phyloP scores from a whole-genome alignment of 2,329 filamentous ascomycete species.

The Ceratocystis ficicola region DNA sequence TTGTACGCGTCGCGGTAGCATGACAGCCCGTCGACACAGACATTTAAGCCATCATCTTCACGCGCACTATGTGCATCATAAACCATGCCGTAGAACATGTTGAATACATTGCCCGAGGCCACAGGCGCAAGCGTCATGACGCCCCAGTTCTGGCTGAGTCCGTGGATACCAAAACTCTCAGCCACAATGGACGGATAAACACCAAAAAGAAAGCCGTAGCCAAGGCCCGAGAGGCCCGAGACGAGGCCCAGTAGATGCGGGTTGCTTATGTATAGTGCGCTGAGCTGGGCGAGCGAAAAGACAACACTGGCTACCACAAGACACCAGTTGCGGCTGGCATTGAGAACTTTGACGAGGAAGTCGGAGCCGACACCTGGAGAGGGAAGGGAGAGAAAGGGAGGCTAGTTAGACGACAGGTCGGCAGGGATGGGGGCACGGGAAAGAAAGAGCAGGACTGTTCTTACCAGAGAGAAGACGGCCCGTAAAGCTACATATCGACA shows the following conservation, averaged over 20 bases:
- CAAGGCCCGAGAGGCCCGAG: conserved; percentile 72
- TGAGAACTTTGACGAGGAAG: conserved; percentile 67
- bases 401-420: neutral
- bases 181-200: conserved; percentile 83
- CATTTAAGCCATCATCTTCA: conserved; percentile 54
- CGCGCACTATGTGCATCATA: conserved; percentile 70
- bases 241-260: conserved; percentile 66
- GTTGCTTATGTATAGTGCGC: conserved; percentile 61
- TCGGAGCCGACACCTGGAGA: conserved; percentile 71
- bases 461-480: conserved; percentile 67
- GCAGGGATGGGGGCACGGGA: neutral
- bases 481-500: conserved; percentile 78
- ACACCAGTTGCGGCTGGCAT: conserved; percentile 82
- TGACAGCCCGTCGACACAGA: conserved; percentile 62
- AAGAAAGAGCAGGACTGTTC: conserved; percentile 24
- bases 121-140: conserved; percentile 85
- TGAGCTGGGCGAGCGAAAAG: conserved; percentile 69
- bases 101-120: conserved; percentile 81
- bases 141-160: conserved; percentile 91
- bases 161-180: conserved; percentile 80
- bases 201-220: conserved; percentile 87
- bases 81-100: conserved; percentile 73
- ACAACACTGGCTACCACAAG: conserved; percentile 63
- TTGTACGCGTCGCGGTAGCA: conserved; percentile 77
- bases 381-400: conserved; percentile 22